These are phyloP conservation scores for Erythrobasidium yunnanense DNA, from an alignment of 768 basidiomycete species.

Conservation along the genomic window DNA sequence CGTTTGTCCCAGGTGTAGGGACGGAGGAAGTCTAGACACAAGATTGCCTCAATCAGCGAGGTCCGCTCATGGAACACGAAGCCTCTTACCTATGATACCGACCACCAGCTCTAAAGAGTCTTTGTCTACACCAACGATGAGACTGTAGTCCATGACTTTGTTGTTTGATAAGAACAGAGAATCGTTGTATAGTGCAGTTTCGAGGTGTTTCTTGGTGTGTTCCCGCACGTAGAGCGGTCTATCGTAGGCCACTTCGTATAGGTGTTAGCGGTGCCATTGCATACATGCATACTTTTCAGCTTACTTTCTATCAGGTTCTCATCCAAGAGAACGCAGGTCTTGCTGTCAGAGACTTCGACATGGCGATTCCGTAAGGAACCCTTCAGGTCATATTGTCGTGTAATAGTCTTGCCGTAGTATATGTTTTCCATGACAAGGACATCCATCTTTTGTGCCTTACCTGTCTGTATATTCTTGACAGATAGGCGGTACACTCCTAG, in stretches of 20 bases:
- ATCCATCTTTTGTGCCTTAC: slow-evolving; percentile 82
- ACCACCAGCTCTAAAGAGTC: slow-evolving; percentile 79
- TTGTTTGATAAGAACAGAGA: slow-evolving; percentile 91
- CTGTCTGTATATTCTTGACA: slow-evolving; percentile 65
- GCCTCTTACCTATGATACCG: slow-evolving; percentile 79
- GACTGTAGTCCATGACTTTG: slow-evolving; percentile 69
- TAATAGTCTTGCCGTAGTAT: slow-evolving; percentile 83
- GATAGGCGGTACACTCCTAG: slow-evolving; percentile 93
- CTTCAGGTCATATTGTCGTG: slow-evolving; percentile 90
- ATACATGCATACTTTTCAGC: background rate
- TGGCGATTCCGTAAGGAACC: slow-evolving; percentile 89
- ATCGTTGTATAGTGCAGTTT: slow-evolving; percentile 84
- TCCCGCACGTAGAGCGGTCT: slow-evolving; percentile 91
- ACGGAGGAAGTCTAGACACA: slow-evolving; percentile 67
- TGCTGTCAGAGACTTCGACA: slow-evolving; percentile 68
- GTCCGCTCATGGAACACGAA: slow-evolving; percentile 28
- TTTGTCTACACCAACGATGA: slow-evolving; percentile 90
- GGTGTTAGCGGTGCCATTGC: too few relatives aligned
- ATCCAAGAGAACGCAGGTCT: slow-evolving; percentile 83
- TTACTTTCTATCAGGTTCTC: slow-evolving; percentile 87
- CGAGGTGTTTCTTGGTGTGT: slow-evolving; percentile 82
- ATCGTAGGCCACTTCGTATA: slow-evolving; percentile 77
- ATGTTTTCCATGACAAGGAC: slow-evolving; percentile 95
- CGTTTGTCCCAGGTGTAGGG: slow-evolving; percentile 99
- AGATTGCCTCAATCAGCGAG: background rate